Evolutionary conservation across 2,329 filamentous ascomycete species (phyloP), one percentile per base, ranked within the genome.

Genomic region (Mycosphaerella arachidis): DNA sequence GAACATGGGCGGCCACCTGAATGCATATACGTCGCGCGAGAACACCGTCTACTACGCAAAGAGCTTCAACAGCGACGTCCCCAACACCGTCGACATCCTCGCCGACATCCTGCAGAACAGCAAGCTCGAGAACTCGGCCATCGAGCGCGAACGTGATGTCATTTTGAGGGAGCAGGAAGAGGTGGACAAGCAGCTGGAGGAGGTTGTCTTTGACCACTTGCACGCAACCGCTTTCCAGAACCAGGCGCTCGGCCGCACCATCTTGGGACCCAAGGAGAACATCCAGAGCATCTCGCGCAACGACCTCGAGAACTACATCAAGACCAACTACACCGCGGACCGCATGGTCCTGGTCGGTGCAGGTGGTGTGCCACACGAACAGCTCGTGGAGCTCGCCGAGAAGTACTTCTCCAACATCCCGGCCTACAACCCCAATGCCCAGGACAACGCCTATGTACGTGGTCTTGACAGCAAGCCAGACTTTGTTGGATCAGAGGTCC

Each of bases 41-140:
- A 97, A 97, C 86, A 99, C 94, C 72, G 94, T 99, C 75, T 99
- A 99, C 86, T 99, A 97, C 79, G 94, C 94, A 80, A 97, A 97
- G 83, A 89, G 93, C 67, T 96, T 99, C 84, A 99, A 99, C 84
- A 87, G 89, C 79, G 93, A 99, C 77, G 92, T 97, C 63, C 92
- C 92, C 73, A 90, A 92, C 78, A 91, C 91, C 75, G 94, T 99
- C 78, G 92, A 99, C 79, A 97, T 99, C 74, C 91, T 99, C 64
- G 90, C 94, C 83, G 94, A 99, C 77, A 99, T 99, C 76, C 90
- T 99, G 65, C 94, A 97, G 79, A 95, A 99, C 87, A 97, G 94
- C 69, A 97, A 96, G 84, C 91, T 99, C 76, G 94, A 99, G 81
- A 82, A 86, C 73, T 82, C 85, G 60, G 93, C 94, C 72, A 97